These are phyloP conservation scores for Vicia villosa DNA, from an alignment of 306 rosid genomes.

Conservation along the genomic window DNA sequence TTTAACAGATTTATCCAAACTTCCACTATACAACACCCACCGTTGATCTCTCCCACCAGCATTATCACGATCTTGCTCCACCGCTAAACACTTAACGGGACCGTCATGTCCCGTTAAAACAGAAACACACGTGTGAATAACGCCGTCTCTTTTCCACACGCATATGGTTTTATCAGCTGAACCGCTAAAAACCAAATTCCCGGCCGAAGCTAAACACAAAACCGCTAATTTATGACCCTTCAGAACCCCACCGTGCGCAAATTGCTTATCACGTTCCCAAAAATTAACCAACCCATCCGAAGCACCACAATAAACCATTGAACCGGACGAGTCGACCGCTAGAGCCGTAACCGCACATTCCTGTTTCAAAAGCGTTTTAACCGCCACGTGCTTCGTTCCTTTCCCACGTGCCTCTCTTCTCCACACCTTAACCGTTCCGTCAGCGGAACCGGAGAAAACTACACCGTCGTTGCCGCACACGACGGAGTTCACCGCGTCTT, in stretches of 20 bases:
- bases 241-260: constrained; percentile 69
- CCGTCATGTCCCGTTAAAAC: constrained; percentile 80
- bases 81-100: constrained; percentile 87
- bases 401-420: constrained; percentile 49
- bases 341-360: constrained; percentile 87
- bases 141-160: constrained; percentile 75
- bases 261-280: constrained; percentile 64
- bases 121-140: constrained; percentile 70
- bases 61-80: constrained; percentile 52
- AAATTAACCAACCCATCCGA: constrained; percentile 81
- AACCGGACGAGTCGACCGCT: constrained; percentile 49
- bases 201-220: constrained; percentile 68
- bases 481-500: constrained; percentile 82
- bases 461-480: constrained; percentile 51
- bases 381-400: constrained; percentile 50
- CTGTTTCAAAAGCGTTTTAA: constrained; percentile 64
- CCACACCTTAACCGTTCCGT: constrained; percentile 89
- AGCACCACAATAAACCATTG: constrained; percentile 72
- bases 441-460: constrained; percentile 80
- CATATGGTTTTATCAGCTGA: constrained; percentile 86
- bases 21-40: constrained; percentile 85
- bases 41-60: constrained; percentile 33
- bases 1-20: constrained; percentile 91
- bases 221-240: constrained; percentile 83
- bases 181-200: constrained; percentile 68